Conservation (phyloP, 345 rosid species). For the Rhizophora apiculata region DNA sequence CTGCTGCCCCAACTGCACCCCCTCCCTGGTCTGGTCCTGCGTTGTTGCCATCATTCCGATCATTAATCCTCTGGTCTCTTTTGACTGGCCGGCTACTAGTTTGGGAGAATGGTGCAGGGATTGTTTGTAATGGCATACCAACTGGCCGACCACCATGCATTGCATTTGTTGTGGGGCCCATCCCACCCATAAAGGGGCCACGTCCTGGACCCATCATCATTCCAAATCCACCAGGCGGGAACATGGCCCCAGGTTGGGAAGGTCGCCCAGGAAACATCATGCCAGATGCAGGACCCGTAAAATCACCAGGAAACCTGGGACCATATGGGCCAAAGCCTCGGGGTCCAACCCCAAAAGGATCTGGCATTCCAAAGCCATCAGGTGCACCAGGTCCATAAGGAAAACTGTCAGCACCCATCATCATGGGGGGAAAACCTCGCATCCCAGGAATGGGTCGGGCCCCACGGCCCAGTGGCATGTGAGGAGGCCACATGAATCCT, state of each 20-base stretch:
- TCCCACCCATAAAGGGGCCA: conserved; percentile 76
- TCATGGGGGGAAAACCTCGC: conserved; percentile 75
- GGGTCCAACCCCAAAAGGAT: conserved; percentile 73
- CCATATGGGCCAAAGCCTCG: conserved; percentile 84
- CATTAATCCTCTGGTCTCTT: conserved; percentile 46
- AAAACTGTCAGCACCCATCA: conserved; percentile 85
- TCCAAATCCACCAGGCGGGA: conserved; percentile 82
- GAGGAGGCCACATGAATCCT: conserved; percentile 97
- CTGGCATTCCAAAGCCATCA: conserved; percentile 87
- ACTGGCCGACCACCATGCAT: conserved; percentile 59
- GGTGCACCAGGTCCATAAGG: conserved; percentile 61
- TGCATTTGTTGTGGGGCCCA: conserved; percentile 49
- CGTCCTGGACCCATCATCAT: conserved; percentile 96
- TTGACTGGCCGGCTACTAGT: conserved; percentile 17
- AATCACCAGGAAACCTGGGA: conserved; percentile 89
- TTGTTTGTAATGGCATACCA: conserved; percentile 49
- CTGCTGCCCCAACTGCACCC: conserved; percentile 35
- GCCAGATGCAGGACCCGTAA: conserved; percentile 67
- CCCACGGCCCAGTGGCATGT: conserved; percentile 75
- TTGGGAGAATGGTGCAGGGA: conserved; percentile 42
- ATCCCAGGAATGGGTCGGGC: conserved; percentile 84
- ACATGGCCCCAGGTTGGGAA: conserved; percentile 68
- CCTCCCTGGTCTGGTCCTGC: conserved; percentile 51
- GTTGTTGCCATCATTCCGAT: conserved; percentile 37
- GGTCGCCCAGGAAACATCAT: conserved; percentile 98